Conservation (phyloP, 1,284 basidiomycete genomes). For the Lignosus rhinocerotis region DNA sequence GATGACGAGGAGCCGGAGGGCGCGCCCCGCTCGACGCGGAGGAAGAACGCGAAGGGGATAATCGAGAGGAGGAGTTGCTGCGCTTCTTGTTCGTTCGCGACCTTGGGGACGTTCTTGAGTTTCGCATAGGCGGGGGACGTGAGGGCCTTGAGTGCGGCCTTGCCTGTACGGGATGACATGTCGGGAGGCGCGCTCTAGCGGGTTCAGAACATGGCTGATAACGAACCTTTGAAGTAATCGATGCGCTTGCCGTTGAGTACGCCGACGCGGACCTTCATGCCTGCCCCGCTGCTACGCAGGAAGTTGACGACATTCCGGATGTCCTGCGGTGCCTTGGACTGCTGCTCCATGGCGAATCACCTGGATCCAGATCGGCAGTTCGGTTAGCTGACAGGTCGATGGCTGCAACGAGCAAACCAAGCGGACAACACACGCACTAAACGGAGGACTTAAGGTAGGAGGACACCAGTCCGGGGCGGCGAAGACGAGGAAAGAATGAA, state of each 20-base stretch:
- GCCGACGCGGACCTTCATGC: slow-evolving; percentile 88
- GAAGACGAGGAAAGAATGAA: slow-evolving; percentile 11
- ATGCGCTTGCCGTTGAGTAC: slow-evolving; percentile 93
- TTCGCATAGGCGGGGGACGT: slow-evolving; percentile 91
- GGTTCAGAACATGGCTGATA: background rate
- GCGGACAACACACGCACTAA: slow-evolving; percentile 6
- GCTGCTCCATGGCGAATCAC: slow-evolving; percentile 57
- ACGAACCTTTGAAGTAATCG: slow-evolving; percentile 96
- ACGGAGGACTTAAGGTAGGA: slow-evolving; percentile 4
- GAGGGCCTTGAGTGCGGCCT: slow-evolving; percentile 89
- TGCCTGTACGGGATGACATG: slow-evolving; percentile 55
- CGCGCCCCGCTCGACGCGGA: slow-evolving; percentile 81
- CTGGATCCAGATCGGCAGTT: background rate
- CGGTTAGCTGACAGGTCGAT: slow-evolving; percentile 2
- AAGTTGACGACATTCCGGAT: slow-evolving; percentile 83
- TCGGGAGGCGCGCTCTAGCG: background rate
- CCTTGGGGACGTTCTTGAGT: slow-evolving; percentile 80
- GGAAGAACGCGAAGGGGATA: slow-evolving; percentile 87
- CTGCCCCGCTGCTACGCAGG: slow-evolving; percentile 81
- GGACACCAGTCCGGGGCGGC: slow-evolving; percentile 10
- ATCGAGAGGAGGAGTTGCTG: slow-evolving; percentile 66
- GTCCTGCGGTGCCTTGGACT: slow-evolving; percentile 74
- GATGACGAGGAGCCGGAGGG: slow-evolving; percentile 67
- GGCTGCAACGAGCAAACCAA: background rate
- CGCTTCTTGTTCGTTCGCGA: slow-evolving; percentile 81